Evolutionary conservation across 192 early-diverging fungal species (phyloP), one percentile per base, ranked within the genome.

Genomic region (Entomortierella chlamydospora): DNA sequence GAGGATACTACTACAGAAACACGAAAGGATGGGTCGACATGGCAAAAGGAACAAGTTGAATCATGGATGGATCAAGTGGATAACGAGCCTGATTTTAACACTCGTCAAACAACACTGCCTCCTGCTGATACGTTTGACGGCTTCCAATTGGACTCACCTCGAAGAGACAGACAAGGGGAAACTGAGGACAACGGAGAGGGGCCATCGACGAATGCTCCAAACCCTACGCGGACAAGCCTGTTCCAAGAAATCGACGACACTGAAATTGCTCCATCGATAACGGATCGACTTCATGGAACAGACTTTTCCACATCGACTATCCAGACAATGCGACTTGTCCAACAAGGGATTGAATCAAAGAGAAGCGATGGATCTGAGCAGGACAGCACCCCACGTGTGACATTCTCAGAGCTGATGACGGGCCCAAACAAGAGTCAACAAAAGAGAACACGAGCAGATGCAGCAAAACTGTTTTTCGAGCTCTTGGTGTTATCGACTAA

Each of bases 401-500:
- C 22, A 47, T 74, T 73, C 30, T 59, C 66, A 30, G 70, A 74
- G 25, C 23, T 71, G 42, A 63, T 73, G 73, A 70, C 65, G 61
- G 50, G 33, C 43, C 47, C 60, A n/a, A 59, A 25, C 25, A 26
- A 22, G 49, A 76, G 15, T 23, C 63, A 64, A 61, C 81, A 61
- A 23, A 83, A 85, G 42, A 83, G 81, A 17, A 89, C 85, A 34
- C 87, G 91, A 28, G 68, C 84, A 12, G 93, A 93, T 57, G 93
- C 93, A 17, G 95, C 91, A 31, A 88, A 90, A 55, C 73, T 95
- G 51, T 99, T 99, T 81, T 98, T 96, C 82, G 98, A 99, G 77
- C 67, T 98, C 26, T 83, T 99, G 34, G 93, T 98, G 6, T 83
- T 99, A 42, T 91, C 93, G 63, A 95, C 97, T 1, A 93, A 91